Evolutionary conservation across 164 flowering plant genomes (phyloP), one percentile per base, ranked within the genome.

Genomic region (Kingdonia uniflora): DNA sequence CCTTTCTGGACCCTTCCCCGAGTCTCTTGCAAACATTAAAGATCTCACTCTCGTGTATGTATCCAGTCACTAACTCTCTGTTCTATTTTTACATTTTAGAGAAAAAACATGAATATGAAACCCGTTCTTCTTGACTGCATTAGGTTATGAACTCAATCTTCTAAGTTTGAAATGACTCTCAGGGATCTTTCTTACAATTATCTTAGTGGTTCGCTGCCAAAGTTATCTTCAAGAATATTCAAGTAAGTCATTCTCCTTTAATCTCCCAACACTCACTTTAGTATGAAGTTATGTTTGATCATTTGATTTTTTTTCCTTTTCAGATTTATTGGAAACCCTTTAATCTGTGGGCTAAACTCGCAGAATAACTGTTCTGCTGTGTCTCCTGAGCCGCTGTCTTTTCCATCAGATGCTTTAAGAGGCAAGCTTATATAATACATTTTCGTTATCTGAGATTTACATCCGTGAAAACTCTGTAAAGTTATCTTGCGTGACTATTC

Each of bases 181-280:
- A 92, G 99, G 73, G 99, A 92, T 61, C 73, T 92, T 56, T 89
- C 97, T 13, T 92, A 68, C 53, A 92, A 92, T 76, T 86, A 92
- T 74, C 62, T 92, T 24, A 89, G 95, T 64, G 99, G 97, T 63
- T 67, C 96, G 41, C 49, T 89, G 75, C 99, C 96, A 1, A 81
- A 80, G 63, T 61, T 92, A 66, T 76, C 95, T 22, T 83, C 97
- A 40, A 80, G 92, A 75, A 86, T 94, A 19, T 82, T 86, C 80
- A 86, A 78, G 99, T n/a, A n/a, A n/a, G n/a, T 87, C 56, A 70
- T 77, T 47, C 37, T 42, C 14, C 54, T 35, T 35, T 48, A 42
- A 42, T 52, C 11, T 19, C 41, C n/a, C n/a, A 4, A 4, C 12
- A 46, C 8, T 42, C 29, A 5, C 22, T 37, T 35, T 47, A 25